phyloP scores from a whole-genome alignment of 345 rosid species.

The Heritiera fomes region DNA sequence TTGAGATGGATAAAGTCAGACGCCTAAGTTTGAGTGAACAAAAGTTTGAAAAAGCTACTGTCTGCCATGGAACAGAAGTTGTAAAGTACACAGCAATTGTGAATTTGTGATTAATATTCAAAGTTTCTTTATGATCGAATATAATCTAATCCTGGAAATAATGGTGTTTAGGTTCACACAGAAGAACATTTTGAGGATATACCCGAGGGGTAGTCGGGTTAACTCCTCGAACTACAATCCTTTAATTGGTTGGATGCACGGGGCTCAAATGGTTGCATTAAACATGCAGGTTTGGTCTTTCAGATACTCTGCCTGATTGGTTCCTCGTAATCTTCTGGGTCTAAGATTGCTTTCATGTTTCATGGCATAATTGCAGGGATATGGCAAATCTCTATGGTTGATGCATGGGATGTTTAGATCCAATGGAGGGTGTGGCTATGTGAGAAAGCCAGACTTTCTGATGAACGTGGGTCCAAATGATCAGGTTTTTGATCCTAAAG shows the following conservation, averaged over 20 bases:
- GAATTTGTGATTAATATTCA: too few relatives aligned
- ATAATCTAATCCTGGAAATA: background rate
- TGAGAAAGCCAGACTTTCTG: constrained; percentile 65
- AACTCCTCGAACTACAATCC: constrained; percentile 72
- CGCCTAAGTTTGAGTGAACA: constrained; percentile 70
- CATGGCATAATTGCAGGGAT: constrained; percentile 36
- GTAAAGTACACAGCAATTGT: constrained; percentile 5
- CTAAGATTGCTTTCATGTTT: background rate
- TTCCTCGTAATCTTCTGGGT: background rate
- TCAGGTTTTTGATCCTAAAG: constrained; percentile 52
- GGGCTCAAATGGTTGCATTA: constrained; percentile 89
- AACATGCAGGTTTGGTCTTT: constrained; percentile 65
- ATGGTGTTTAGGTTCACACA: constrained; percentile 70
- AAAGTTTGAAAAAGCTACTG: constrained; percentile 52
- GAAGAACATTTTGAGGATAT: constrained; percentile 64
- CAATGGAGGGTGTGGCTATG: constrained; percentile 74
- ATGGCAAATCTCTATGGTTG: constrained; percentile 69
- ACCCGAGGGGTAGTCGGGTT: constrained; percentile 63
- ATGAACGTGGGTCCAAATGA: constrained; percentile 34
- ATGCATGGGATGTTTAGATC: constrained; percentile 80
- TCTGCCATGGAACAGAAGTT: constrained; percentile 48
- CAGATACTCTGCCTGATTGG: background rate
- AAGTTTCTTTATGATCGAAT: too few relatives aligned
- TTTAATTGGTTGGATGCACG: constrained; percentile 65
- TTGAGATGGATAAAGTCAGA: constrained; percentile 51